Percentiles rank a stretch among this genome's conserved stretches.
Conservation (phyloP, 108 stramenopile species). For the Bacterosira constricta region DNA sequence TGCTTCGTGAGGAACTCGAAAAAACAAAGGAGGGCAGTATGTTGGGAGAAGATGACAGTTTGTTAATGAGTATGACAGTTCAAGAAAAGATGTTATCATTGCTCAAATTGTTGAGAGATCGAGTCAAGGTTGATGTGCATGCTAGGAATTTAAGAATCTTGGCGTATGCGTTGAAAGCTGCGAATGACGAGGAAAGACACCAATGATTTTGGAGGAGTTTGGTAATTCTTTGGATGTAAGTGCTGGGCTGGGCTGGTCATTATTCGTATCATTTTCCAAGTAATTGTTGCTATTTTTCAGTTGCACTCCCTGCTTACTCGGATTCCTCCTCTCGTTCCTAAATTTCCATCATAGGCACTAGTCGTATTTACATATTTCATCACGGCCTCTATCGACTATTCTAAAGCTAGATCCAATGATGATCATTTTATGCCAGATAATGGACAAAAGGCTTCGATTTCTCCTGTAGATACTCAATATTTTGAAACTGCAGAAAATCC, state of each 20-base stretch:
- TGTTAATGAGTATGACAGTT: constrained; percentile 50
- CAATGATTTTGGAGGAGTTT: constrained; percentile 72
- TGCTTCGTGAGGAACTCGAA: constrained; percentile 62
- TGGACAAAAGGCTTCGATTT: constrained; percentile 26
- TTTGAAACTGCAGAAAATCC: constrained; percentile 61
- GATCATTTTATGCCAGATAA: constrained; percentile 65
- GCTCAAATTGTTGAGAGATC: constrained; percentile 72
- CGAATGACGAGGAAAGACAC: constrained; percentile 57
- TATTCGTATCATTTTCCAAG: too few species aligned
- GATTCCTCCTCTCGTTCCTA: too few species aligned
- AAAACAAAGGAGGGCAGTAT: constrained; percentile 23
- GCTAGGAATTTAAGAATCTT: constrained; percentile 75
- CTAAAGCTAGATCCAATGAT: constrained; percentile 63
- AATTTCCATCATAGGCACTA: constrained; percentile 55
- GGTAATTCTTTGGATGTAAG: constrained; percentile 82
- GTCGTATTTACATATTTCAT: constrained; percentile 77
- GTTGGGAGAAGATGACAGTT: constrained; percentile 3
- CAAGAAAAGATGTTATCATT: constrained; percentile 79
- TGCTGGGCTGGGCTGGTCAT: too few species aligned
- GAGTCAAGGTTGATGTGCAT: constrained; percentile 77
- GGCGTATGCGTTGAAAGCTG: constrained; percentile 73
- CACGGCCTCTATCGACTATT: constrained; percentile 78
- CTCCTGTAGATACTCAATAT: constrained; percentile 58
- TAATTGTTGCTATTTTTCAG: too few species aligned
- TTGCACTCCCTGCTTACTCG: too few species aligned